These are phyloP conservation scores for Chloromonas sp. DNA, from an alignment of 163 green algal species.

Conservation along the genomic window DNA sequence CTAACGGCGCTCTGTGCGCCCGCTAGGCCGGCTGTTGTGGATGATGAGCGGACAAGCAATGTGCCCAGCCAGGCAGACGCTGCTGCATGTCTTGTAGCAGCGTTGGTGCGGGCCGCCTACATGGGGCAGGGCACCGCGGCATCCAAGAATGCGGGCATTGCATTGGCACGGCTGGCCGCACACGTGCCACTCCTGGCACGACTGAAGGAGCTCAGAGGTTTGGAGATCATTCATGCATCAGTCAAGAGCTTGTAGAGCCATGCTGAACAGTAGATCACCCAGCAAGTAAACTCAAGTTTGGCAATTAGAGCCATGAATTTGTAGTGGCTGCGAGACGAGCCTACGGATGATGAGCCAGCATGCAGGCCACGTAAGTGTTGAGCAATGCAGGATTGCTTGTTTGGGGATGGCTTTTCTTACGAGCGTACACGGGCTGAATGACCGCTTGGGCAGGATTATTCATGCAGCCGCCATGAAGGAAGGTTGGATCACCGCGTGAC, in stretches of 20 bases:
- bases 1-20: constrained; percentile 4
- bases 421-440: too few species aligned
- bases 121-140: constrained; percentile 32
- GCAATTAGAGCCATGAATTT: too few species aligned
- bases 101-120: constrained; percentile 41
- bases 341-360: too few species aligned
- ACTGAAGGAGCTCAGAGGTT: constrained; percentile 57
- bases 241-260: constrained; percentile 37
- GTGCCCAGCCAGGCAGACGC: not conserved
- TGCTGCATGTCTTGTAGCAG: constrained; percentile 22
- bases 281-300: too few species aligned
- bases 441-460: too few species aligned
- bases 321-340: too few species aligned
- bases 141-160: constrained; percentile 63
- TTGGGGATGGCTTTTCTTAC: too few species aligned
- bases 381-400: too few species aligned
- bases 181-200: constrained; percentile 36
- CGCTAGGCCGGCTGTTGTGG: not conserved
- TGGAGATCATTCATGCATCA: constrained; percentile 68
- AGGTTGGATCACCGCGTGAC: too few species aligned
- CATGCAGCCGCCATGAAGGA: too few species aligned
- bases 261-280: not conserved
- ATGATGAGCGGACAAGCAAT: not conserved
- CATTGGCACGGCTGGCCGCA: constrained; percentile 50
- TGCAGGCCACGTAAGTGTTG: too few species aligned